Evolutionary conservation across 1,284 basidiomycete species (phyloP), one percentile per base, ranked within the genome.

Genomic region (Trichosporon ovoides): DNA sequence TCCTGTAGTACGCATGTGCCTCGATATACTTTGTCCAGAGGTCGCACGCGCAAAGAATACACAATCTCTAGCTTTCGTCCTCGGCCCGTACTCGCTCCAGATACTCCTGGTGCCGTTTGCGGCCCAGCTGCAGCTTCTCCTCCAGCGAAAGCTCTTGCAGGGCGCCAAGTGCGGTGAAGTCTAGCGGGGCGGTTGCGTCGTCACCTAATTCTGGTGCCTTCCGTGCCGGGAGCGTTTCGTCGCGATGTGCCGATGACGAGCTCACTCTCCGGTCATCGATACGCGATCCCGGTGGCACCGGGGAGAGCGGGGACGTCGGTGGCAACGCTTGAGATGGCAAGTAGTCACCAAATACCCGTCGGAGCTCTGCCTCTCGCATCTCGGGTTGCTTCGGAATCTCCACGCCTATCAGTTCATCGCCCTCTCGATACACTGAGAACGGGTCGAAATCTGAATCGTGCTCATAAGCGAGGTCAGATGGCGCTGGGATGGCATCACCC

Each of bases 401-500:
- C 31, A 64, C 53, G n/a, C 63, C 63, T 11, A 64, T 61, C 7
- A 64, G 50, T 53, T 61, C 59, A 53, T 64, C 63, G 16, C 63
- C 63, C 28, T 64, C 63, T 38, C 63, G 57, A 38, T 61, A 64
- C 19, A 64, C 63, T 12, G 57, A 59, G 58, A 64, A 76, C 7
- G 74, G 74, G 55, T 76, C 72, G 50, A 74, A 76, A 49, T 70
- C 70, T 19, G 37, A 24, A 7, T 72, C 68, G 11, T 74, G 65
- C 24, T 72, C 71, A 43, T 67, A 74, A 4, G 66, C 65, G 2
- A 76, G 66, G 57, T 76, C 74, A 14, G 69, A 72, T 5, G 68
- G 62, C 10, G 72, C 62, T 1, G 74, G 72, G 19, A 67, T 66
- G 13, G 73, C 72, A 33, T 76, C 72, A 28, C 74, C 74, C 74